Base-by-base conservation (phyloP, 140 eudicot genomes). In the Flaveria floridana region DNA sequence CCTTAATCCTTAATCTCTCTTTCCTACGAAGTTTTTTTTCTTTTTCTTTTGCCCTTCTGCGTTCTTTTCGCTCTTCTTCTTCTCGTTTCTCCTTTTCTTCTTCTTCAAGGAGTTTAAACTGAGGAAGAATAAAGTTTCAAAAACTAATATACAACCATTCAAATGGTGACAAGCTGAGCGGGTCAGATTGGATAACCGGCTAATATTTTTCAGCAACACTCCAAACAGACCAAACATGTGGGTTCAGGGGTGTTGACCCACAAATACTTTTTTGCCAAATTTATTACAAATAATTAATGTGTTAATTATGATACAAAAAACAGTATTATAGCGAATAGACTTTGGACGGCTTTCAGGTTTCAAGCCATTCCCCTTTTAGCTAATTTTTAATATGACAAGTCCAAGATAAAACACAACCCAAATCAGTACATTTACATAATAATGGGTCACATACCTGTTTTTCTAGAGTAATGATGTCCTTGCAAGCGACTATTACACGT, bases 21-120 rank as follows among this genome's bases (percentile, higher is more conserved):
- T 94, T 94, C 78, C 96, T 87, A 4, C 99, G 87, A 18, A 88
- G 95, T 79, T 90, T 94, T 52, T 94, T 94, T 77, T 91, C 99
- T 75, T 84, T 87, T 77, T 94, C 99, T 86, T 91, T 90, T 61
- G 82, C 86, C 73, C 89, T 85, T 74, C 85, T 85, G n/a, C 97
- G 87, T 61, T 94, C 97, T 70, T 88, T 88, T 28, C 95, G 90
- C 78, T 91, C 97, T 87, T 94, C 97, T 71, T 94, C 99, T 71
- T 90, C 95, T 3, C 97, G 89, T 74, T 90, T 94, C 78, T 94
- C 99, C 62, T 87, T 94, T 76, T 94, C 99, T 81, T 91, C 99
- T 84, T 94, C 99, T 81, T 94, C 97, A 48, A 94, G 97, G 65
- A 94, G 97, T 76, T 94, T 91, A 81, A 73, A 85, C 99, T 94